phyloP scores from a whole-genome alignment of 495 filamentous ascomycete species.

The Aeminium ludgeri region DNA sequence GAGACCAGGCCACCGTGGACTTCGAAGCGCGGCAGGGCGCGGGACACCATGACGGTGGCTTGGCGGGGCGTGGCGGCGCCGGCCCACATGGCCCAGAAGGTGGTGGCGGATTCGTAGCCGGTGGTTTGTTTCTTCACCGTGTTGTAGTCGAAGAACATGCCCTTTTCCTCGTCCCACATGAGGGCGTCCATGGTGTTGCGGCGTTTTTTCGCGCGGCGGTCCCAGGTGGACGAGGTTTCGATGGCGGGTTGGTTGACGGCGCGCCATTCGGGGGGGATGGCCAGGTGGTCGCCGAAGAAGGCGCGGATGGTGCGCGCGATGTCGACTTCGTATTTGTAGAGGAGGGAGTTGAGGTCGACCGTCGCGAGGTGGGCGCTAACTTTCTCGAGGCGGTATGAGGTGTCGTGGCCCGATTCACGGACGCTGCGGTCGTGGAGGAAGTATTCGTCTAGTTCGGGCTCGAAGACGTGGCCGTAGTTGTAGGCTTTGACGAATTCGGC shows the following conservation, averaged over 20 bases:
- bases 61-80: constrained; percentile 65
- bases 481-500: constrained; percentile 72
- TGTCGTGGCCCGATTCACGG: constrained; percentile 94
- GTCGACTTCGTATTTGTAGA: constrained; percentile 93
- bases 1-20: constrained; percentile 74
- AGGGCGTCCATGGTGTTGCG: constrained; percentile 73
- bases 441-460: constrained; percentile 84
- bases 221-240: constrained; percentile 75
- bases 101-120: constrained; percentile 72
- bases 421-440: constrained; percentile 91
- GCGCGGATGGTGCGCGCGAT: constrained; percentile 68
- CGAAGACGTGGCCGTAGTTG: constrained; percentile 56
- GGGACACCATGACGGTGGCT: constrained; percentile 56
- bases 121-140: constrained; percentile 60
- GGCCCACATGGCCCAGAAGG: constrained; percentile 95
- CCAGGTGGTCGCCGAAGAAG: constrained; percentile 61
- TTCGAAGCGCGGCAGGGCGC: constrained; percentile 71
- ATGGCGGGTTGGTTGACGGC: constrained; percentile 37
- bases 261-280: constrained; percentile 65
- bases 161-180: constrained; percentile 74
- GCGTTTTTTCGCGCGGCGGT: constrained; percentile 62
- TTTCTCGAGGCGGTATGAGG: constrained; percentile 76
- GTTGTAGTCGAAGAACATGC: constrained; percentile 96
- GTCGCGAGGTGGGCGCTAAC: constrained; percentile 80
- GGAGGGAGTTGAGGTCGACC: constrained; percentile 77